Percentiles rank a stretch among this genome's conserved stretches.
Evolutionary conservation across 2,329 filamentous ascomycete species (phyloP).

Genomic region (Raffaelea deltoideospora): DNA sequence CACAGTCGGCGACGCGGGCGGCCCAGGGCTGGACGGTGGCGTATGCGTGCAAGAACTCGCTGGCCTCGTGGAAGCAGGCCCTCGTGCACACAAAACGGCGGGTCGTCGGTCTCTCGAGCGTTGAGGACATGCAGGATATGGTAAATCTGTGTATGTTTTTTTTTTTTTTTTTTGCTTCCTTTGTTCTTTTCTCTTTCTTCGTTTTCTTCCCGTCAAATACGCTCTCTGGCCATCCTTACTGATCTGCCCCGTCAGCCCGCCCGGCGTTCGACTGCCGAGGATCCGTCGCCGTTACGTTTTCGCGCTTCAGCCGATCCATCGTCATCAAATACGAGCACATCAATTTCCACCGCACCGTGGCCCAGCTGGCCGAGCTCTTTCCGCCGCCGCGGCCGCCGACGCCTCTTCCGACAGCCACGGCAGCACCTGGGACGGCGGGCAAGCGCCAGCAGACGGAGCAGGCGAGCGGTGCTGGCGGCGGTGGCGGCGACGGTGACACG

Average conservation of each 20-base stretch:
- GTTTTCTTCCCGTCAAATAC: too few relatives aligned
- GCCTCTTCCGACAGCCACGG: background rate
- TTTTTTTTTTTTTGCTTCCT: too few relatives aligned
- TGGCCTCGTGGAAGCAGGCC: conserved; percentile 33
- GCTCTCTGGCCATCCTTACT: too few relatives aligned
- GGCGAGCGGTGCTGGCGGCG: too few relatives aligned
- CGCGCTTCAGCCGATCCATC: conserved; percentile 28
- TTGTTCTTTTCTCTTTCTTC: too few relatives aligned
- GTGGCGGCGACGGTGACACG: background rate
- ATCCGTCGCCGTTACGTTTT: conserved; percentile 32
- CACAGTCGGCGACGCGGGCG: conserved; percentile 26
- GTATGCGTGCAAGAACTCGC: conserved; percentile 38
- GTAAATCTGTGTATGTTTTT: conserved; percentile 28
- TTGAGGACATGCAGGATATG: conserved; percentile 28
- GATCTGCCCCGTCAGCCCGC: too few relatives aligned
- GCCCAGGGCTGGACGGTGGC: conserved; percentile 37
- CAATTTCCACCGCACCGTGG: conserved; percentile 40
- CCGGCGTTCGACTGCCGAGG: conserved; percentile 46
- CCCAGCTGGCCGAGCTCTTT: conserved; percentile 30
- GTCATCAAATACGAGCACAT: conserved; percentile 41
- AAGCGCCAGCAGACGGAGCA: conserved; percentile 4
- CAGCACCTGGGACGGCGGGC: background rate
- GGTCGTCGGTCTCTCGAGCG: conserved; percentile 33
- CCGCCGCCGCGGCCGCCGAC: conserved; percentile 25
- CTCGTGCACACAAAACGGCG: conserved; percentile 23